phyloP scores from a whole-genome alignment of 2,329 filamentous ascomycete genomes.

The Thelonectria olida region DNA sequence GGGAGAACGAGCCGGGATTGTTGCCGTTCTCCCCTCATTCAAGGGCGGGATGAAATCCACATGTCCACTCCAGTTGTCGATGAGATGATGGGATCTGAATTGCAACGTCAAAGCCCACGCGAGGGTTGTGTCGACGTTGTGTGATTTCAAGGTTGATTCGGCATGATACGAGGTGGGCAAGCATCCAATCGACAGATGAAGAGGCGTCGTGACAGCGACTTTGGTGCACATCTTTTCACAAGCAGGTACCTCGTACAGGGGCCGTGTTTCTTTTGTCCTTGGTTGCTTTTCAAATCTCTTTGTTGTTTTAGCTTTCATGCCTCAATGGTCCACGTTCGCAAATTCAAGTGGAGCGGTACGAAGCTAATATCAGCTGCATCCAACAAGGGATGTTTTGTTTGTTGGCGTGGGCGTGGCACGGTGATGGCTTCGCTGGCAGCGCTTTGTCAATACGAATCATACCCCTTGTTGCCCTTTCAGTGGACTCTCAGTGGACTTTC shows the following conservation, averaged over 20 bases:
- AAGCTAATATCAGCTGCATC: constrained; percentile 6
- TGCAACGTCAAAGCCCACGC: not conserved
- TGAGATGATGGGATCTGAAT: not conserved
- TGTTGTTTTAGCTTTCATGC: not conserved
- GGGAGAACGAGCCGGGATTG: not conserved
- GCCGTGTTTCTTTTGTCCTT: too few relatives aligned
- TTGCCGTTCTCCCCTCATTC: not conserved
- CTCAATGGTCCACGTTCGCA: not conserved
- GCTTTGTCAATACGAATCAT: too few relatives aligned
- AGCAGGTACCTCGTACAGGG: not conserved
- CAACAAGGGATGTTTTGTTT: constrained; percentile 4
- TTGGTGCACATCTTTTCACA: not conserved
- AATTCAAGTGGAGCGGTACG: constrained; percentile 8
- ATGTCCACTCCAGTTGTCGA: not conserved
- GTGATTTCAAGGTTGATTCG: too few relatives aligned
- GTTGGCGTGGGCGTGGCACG: not conserved
- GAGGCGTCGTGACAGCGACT: too few relatives aligned
- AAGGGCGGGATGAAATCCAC: not conserved
- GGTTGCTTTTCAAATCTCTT: too few relatives aligned
- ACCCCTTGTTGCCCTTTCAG: too few relatives aligned
- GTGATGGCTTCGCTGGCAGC: not conserved
- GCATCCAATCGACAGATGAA: too few relatives aligned
- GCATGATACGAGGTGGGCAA: too few relatives aligned
- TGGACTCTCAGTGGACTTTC: too few relatives aligned
- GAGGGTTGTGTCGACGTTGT: not conserved